Base-by-base conservation (phyloP, 257 asterid genomes). In the Fraxinus anomala region DNA sequence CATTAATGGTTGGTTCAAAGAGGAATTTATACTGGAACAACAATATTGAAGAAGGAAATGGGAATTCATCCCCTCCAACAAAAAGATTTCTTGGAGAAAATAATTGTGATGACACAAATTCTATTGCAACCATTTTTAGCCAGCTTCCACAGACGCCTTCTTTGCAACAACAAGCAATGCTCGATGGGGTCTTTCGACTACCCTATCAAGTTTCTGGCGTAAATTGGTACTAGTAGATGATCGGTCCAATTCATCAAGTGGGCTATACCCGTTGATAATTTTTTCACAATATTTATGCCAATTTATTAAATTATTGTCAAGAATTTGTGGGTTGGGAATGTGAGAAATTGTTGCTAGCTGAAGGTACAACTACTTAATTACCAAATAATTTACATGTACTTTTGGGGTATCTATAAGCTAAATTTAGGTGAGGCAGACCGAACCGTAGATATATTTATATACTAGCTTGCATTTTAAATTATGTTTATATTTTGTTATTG, bases 151-250 rank as follows among this genome's bases (percentile, higher is more conserved):
- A 26, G 69, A 5, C 34, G 28, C 69, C 34, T 63, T 11, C 69
- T 23, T 11, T 63, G 36, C 69, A 63, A 63, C 51, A 42, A 42
- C n/a, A 63, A 63, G 69, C 69, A 63, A 24, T 63, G 33, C 19
- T 63, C 17, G 69, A 63, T 9, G 69, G 69, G 69, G 69, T 63
- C 3, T 63, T 63, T 39, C 86, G 88, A 76, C 89, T 85, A 68
- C 84, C 90, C 24, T 85, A 83, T 77, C 88, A 83, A 80, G 86
- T 83, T 6, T 28, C 86, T 0, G 83, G 88, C 36, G 77, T 83
- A 81, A 87, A 85, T 76, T 63, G 69, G 69, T 63, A 63, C 69
- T 63, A 36, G 36, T 63, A 63, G 19, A 63, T 42, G 34, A 63
- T 4, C 36, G 1, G 7, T 42, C 13, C 51, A 42, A 42, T 42